phyloP scores from a whole-genome alignment of 2,329 filamentous ascomycete species.

The Fusarium chuoi region DNA sequence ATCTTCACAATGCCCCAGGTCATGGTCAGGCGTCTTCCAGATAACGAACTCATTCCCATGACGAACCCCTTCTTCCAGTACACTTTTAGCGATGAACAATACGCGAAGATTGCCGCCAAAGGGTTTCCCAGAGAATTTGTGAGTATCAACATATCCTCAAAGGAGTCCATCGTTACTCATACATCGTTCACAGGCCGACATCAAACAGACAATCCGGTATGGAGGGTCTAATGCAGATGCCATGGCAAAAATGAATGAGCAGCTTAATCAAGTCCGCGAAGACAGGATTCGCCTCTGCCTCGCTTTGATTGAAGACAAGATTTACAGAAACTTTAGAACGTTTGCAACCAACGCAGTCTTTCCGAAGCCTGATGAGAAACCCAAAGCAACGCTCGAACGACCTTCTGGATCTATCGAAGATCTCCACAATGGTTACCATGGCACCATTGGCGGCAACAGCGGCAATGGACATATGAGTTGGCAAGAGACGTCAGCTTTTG shows the following conservation, averaged over 20 bases:
- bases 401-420: fast-evolving
- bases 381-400: fast-evolving
- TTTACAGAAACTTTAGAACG: not conserved
- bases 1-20: not conserved
- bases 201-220: fast-evolving
- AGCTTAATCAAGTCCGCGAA: fast-evolving
- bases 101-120: no score
- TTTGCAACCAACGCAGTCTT: not conserved
- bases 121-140: not conserved
- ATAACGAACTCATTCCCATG: fast-evolving
- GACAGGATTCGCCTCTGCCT: fast-evolving
- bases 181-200: fast-evolving
- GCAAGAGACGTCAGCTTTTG: not conserved
- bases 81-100: not conserved
- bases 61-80: not conserved
- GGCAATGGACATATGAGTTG: fast-evolving
- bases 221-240: fast-evolving
- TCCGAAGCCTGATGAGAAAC: fast-evolving
- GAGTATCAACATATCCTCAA: fast-evolving
- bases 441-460: fast-evolving
- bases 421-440: fast-evolving
- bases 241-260: fast-evolving
- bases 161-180: fast-evolving
- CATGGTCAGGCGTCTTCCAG: not conserved
- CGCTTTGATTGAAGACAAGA: not conserved